These are phyloP conservation scores for Bruguiera gymnorhiza DNA, from an alignment of 345 rosid genomes.

Conservation along the genomic window DNA sequence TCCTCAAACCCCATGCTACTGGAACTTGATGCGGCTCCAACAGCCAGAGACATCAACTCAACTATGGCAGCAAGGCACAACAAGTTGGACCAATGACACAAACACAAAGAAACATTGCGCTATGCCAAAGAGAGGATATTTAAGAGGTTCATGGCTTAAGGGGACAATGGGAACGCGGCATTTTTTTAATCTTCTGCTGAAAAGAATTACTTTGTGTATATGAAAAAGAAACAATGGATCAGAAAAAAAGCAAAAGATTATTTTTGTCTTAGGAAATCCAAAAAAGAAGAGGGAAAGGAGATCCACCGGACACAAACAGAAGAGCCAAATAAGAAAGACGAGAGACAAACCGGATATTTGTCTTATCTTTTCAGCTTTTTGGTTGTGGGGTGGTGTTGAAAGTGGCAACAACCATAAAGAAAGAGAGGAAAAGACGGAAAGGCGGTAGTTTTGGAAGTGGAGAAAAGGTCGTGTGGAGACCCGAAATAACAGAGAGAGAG, in stretches of 20 bases:
- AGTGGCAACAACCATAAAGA: neutral
- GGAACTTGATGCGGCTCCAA: constrained; percentile 12
- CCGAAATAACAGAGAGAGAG: constrained; percentile 42
- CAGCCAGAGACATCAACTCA: constrained; percentile 24
- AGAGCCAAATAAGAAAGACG: neutral
- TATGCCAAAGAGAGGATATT: neutral
- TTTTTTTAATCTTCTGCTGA: neutral
- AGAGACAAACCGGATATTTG: constrained; percentile 8
- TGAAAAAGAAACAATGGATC: neutral
- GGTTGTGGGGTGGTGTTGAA: constrained; percentile 24
- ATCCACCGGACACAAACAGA: neutral
- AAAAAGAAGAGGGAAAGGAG: neutral
- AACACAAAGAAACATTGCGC: neutral
- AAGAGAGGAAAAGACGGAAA: neutral
- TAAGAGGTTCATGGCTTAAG: neutral
- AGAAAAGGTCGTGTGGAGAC: constrained; percentile 60
- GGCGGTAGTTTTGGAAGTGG: constrained; percentile 12
- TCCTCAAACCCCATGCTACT: constrained; percentile 52
- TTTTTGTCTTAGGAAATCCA: neutral
- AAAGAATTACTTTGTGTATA: neutral
- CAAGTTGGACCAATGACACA: neutral
- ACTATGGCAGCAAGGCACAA: neutral
- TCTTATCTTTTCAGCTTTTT: constrained; percentile 2
- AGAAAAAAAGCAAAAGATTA: neutral
- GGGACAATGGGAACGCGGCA: neutral